These are phyloP conservation scores for Suhomyces tanzawaensis DNA, from an alignment of 805 yeast species.

Conservation along the genomic window DNA sequence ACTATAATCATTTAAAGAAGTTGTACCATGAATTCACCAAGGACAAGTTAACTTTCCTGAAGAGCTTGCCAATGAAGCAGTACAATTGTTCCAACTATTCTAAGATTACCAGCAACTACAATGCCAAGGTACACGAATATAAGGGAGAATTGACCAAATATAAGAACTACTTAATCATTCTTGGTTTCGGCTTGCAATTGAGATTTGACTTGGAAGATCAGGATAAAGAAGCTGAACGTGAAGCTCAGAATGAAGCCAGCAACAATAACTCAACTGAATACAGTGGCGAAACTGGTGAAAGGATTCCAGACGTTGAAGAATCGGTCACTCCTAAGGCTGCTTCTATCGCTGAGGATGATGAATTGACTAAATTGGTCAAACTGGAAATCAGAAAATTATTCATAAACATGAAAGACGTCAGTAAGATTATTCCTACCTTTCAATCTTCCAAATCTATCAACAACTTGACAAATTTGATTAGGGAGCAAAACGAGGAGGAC, in stretches of 20 bases:
- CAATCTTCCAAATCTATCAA: slow-evolving; percentile 27
- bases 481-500: not conserved
- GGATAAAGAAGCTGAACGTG: slow-evolving; percentile 16
- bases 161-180: slow-evolving; percentile 42
- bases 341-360: slow-evolving; percentile 15
- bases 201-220: slow-evolving; percentile 42
- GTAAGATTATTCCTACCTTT: slow-evolving; percentile 34
- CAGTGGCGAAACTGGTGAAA: not conserved
- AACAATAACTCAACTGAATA: not conserved
- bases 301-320: too few species aligned
- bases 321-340: not conserved
- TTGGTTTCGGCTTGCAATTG: slow-evolving; percentile 48
- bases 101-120: slow-evolving; percentile 37
- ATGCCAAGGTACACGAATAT: slow-evolving; percentile 40
- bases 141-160: slow-evolving; percentile 45
- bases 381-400: slow-evolving; percentile 32
- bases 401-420: slow-evolving; percentile 28
- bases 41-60: slow-evolving; percentile 28
- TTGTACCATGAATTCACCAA: slow-evolving; percentile 32
- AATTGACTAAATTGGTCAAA: slow-evolving; percentile 32
- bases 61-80: slow-evolving; percentile 22
- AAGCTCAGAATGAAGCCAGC: slow-evolving; percentile 13
- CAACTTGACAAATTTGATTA: slow-evolving; percentile 15
- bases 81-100: slow-evolving; percentile 30
- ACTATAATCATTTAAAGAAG: slow-evolving; percentile 38